These are phyloP conservation scores for Colletotrichum sp. DNA, from an alignment of 2,329 filamentous ascomycete genomes.

Conservation along the genomic window DNA sequence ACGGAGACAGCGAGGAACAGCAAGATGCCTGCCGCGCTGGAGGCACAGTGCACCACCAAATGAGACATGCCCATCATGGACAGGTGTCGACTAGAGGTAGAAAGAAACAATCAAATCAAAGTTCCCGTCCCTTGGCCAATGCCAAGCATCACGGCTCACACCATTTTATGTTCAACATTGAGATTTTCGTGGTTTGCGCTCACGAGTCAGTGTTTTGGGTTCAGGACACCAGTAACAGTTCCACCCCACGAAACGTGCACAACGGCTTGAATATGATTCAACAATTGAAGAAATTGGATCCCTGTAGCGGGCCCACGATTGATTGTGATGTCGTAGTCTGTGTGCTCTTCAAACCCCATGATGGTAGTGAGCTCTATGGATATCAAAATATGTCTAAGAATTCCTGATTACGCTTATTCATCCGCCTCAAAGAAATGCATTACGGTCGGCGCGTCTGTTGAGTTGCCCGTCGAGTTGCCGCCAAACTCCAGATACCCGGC, in stretches of 20 bases:
- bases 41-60: not conserved
- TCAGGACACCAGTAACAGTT: not conserved
- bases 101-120: not conserved
- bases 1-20: not conserved
- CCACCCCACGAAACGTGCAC: not conserved
- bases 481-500: slow-evolving; percentile 47
- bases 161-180: not conserved
- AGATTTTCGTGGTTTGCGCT: not conserved
- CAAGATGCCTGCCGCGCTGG: not conserved
- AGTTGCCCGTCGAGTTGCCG: slow-evolving; percentile 49
- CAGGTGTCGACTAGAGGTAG: not conserved
- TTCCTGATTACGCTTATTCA: not conserved
- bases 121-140: not conserved
- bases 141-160: not conserved
- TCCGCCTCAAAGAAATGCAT: slow-evolving; percentile 11
- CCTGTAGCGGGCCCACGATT: not conserved
- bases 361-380: not conserved
- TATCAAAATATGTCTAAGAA: not conserved
- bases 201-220: not conserved
- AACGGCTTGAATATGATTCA: not conserved
- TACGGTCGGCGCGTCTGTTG: slow-evolving; percentile 19
- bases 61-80: not conserved
- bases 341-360: not conserved
- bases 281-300: not conserved
- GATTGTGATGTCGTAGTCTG: not conserved